These are phyloP conservation scores for Candida sp. DNA, from an alignment of 1,139 yeast genomes.

Conservation along the genomic window DNA sequence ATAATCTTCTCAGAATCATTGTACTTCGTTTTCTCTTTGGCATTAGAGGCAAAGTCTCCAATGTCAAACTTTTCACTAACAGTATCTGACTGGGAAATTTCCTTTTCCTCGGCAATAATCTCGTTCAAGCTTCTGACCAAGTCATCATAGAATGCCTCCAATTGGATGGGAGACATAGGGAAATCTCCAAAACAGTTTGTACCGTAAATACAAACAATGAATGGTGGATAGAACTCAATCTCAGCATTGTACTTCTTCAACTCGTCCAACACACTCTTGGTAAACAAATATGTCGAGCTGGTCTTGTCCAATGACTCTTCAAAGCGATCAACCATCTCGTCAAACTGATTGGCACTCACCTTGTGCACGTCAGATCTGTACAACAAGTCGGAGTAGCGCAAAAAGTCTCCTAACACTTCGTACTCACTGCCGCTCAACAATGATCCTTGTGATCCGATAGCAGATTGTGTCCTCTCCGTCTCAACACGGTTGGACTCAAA, in stretches of 20 bases:
- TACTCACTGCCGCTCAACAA: conserved; percentile 5
- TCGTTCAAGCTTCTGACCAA: conserved; percentile 22
- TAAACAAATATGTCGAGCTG: conserved; percentile 17
- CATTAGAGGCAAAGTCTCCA: conserved; percentile 21
- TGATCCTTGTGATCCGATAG: conserved; percentile 2
- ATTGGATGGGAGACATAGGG: conserved; percentile 8
- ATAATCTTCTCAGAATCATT: conserved; percentile 27
- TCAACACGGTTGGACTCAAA: conserved; percentile 21
- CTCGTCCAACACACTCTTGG: conserved; percentile 16
- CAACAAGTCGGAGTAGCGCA: conserved; percentile 15
- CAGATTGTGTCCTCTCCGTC: background rate
- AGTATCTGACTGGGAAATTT: conserved; percentile 1
- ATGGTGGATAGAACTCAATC: conserved; percentile 26
- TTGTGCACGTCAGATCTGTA: conserved; percentile 19
- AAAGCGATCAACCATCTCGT: conserved; percentile 15
- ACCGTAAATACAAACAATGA: conserved; percentile 23
- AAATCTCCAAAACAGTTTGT: conserved; percentile 11
- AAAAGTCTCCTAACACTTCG: conserved; percentile 14
- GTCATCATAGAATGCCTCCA: conserved; percentile 23
- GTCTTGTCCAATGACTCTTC: conserved; percentile 9
- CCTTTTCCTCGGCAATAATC: background rate
- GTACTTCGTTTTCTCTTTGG: conserved; percentile 15
- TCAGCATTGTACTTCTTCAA: conserved; percentile 20
- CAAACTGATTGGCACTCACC: conserved; percentile 18
- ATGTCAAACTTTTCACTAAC: conserved; percentile 22